These are phyloP conservation scores for Verticillium klebahnii DNA, from an alignment of 2,329 filamentous ascomycete species.

Conservation along the genomic window DNA sequence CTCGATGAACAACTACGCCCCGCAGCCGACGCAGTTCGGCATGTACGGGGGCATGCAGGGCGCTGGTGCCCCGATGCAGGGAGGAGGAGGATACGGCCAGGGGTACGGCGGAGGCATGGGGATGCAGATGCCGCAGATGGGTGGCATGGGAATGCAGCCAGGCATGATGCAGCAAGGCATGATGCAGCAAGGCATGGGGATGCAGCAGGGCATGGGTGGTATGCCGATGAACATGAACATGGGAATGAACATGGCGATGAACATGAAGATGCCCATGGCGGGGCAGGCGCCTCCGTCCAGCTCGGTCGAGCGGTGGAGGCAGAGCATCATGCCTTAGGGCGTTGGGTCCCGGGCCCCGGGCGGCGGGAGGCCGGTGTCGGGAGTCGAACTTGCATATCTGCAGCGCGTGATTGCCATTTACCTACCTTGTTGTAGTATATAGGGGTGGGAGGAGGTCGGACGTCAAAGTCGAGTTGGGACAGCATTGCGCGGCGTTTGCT, in stretches of 20 bases:
- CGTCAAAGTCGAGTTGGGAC: not conserved
- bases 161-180: slow-evolving; percentile 5
- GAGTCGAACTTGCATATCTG: not conserved
- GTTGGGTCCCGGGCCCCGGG: too few relatives aligned
- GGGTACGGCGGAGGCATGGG: slow-evolving; percentile 7
- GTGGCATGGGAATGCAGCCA: slow-evolving; percentile 14
- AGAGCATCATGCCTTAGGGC: slow-evolving; percentile 24
- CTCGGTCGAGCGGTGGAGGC: slow-evolving; percentile 32
- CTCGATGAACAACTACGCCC: slow-evolving; percentile 7
- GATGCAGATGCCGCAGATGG: slow-evolving; percentile 12
- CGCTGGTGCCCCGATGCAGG: not conserved
- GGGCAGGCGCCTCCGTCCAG: not conserved
- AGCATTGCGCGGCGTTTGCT: slow-evolving; percentile 10
- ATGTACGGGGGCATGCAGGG: not conserved
- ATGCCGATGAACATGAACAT: slow-evolving; percentile 18
- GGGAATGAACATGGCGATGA: slow-evolving; percentile 12
- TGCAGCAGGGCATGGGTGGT: slow-evolving; percentile 6
- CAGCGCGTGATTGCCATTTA: not conserved
- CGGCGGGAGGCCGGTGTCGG: not conserved
- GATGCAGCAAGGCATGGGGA: not conserved
- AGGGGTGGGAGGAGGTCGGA: not conserved
- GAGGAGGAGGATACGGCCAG: not conserved
- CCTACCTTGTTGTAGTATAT: not conserved
- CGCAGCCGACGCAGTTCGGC: not conserved
- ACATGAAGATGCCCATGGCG: slow-evolving; percentile 10